A percentile compares a stretch with the other conserved stretches of the same genome.
phyloP scores from a whole-genome alignment of 768 basidiomycete species.

The Xerocomellus dryophilus region DNA sequence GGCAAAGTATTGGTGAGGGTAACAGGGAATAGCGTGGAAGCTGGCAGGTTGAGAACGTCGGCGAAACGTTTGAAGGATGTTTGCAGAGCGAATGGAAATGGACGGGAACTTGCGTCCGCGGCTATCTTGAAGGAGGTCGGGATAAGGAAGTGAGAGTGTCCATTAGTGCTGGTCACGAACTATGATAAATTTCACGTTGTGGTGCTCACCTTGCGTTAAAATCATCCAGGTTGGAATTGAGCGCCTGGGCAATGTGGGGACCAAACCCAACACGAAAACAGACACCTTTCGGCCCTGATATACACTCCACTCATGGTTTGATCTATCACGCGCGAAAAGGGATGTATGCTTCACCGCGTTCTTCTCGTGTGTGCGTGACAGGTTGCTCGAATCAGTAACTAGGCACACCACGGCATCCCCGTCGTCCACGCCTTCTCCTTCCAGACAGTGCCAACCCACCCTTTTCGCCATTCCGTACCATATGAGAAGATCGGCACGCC shows the following conservation, averaged over 20 bases:
- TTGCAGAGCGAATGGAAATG: slow-evolving; percentile 8
- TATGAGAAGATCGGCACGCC: not conserved
- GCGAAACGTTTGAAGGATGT: too few relatives aligned
- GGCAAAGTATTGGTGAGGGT: slow-evolving; percentile 3
- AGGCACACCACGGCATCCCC: not conserved
- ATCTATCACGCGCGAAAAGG: slow-evolving; percentile 15
- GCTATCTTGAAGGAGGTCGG: not conserved
- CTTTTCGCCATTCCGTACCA: not conserved
- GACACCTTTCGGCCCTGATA: slow-evolving; percentile 29
- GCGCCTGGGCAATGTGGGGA: too few relatives aligned
- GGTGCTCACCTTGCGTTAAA: too few relatives aligned
- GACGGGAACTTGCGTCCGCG: not conserved
- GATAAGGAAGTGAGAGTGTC: not conserved
- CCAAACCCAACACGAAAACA: not conserved
- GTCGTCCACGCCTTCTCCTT: not conserved
- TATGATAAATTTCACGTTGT: too few relatives aligned
- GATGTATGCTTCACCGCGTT: slow-evolving; percentile 33
- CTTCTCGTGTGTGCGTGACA: not conserved
- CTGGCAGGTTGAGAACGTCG: not conserved
- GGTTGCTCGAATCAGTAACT: not conserved
- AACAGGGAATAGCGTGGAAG: slow-evolving; percentile 4
- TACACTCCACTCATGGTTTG: slow-evolving; percentile 27
- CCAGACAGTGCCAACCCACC: not conserved
- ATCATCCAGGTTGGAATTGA: too few relatives aligned
- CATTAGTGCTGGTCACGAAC: too few relatives aligned